Evolutionary conservation across 176 grass and related monocot species (phyloP).

Genomic region (Elymus sibiricus): DNA sequence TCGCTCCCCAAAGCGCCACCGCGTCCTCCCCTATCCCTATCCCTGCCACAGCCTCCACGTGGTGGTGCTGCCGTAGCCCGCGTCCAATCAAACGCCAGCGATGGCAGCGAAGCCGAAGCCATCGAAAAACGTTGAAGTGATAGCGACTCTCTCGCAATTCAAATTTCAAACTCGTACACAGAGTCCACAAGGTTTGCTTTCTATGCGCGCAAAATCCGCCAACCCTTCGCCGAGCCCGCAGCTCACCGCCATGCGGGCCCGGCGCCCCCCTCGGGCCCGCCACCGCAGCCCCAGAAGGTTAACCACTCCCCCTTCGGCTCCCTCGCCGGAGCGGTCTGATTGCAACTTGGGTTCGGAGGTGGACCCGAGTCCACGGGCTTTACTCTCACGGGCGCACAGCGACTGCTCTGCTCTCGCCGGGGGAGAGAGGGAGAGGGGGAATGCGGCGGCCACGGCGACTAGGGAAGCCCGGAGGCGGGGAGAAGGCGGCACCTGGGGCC

Average conservation of each 20-base stretch:
- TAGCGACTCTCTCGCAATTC: no score
- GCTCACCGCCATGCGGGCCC: background rate
- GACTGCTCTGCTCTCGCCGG: background rate
- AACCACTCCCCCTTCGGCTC: no score
- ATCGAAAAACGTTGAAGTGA: no score
- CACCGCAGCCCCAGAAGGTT: background rate
- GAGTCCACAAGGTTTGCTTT: background rate
- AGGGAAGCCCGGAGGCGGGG: background rate
- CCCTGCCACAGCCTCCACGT: no score
- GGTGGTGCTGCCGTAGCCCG: no score
- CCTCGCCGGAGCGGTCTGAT: background rate
- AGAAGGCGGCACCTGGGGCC: background rate
- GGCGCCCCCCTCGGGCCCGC: background rate
- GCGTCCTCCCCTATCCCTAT: no score
- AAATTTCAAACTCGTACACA: background rate
- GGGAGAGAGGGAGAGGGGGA: background rate
- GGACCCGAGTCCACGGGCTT: background rate
- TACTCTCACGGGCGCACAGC: background rate
- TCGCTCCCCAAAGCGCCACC: no score
- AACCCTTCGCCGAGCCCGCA: background rate
- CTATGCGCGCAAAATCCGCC: background rate
- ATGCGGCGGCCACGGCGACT: background rate
- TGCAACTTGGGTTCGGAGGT: background rate
- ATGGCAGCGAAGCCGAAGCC: no score
- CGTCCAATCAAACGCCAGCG: no score